Evolutionary conservation across 208 protist genomes (phyloP).

Genomic region (Naegleria gruberi): DNA sequence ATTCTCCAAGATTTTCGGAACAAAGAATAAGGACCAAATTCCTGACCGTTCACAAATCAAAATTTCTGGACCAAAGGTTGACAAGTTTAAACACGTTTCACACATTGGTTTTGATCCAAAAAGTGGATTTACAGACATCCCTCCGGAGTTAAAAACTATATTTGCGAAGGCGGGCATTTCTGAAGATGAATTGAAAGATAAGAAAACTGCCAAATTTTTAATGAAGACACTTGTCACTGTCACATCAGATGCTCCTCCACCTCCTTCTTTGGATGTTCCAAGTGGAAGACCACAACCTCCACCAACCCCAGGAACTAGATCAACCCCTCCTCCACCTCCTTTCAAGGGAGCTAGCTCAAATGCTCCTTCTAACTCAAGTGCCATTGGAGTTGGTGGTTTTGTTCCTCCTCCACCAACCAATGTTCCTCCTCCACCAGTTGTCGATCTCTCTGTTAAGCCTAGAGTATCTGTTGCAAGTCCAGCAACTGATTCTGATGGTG

Average conservation of each 20-base stretch:
- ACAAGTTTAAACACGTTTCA: not conserved
- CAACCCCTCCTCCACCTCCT: not conserved
- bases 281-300: not conserved
- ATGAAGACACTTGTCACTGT: not conserved
- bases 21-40: not conserved
- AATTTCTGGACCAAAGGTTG: not conserved
- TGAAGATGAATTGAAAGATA: constrained; percentile 1
- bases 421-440: not conserved
- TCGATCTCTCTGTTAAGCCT: not conserved
- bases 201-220: constrained; percentile 15
- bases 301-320: not conserved
- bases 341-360: not conserved
- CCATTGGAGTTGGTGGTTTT: not conserved
- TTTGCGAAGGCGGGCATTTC: constrained; percentile 7
- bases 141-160: not conserved
- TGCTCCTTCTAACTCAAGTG: not conserved
- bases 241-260: not conserved
- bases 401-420: not conserved
- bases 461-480: not conserved
- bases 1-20: not conserved
- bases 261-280: not conserved
- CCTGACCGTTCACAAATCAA: not conserved
- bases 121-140: not conserved
- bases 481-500: not conserved
- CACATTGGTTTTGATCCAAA: constrained; percentile 11